Conservation (phyloP, 2,329 filamentous ascomycete species). For the Pseudogymnoascus sp. region DNA sequence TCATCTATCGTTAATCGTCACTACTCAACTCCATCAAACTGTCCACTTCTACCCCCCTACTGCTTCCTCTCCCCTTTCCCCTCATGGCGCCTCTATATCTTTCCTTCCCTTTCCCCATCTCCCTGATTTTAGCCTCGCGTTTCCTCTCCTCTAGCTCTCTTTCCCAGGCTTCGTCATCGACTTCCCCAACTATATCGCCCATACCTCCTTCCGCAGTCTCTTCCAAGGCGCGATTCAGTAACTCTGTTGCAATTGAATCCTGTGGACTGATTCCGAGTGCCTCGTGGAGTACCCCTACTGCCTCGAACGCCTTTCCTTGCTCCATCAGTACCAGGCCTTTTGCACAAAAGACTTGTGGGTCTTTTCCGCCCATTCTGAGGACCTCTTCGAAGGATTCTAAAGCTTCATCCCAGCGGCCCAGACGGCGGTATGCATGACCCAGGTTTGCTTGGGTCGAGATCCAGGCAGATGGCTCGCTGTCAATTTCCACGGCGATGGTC, state of each 20-base stretch:
- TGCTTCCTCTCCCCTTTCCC: conserved; percentile 18
- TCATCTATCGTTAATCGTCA: conserved; percentile 26
- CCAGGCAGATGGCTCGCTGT: conserved; percentile 74
- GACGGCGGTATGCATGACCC: conserved; percentile 73
- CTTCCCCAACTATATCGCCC: conserved; percentile 26
- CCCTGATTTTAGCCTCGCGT: conserved; percentile 32
- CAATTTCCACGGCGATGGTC: conserved; percentile 67
- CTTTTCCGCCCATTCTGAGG: conserved; percentile 70
- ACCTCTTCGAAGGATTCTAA: conserved; percentile 81
- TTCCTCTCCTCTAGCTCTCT: conserved; percentile 41
- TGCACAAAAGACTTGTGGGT: conserved; percentile 67
- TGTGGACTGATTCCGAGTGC: conserved; percentile 70
- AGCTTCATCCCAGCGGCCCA: conserved; percentile 60
- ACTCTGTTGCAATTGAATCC: conserved; percentile 71
- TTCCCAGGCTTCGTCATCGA: conserved; percentile 48
- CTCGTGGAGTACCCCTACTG: conserved; percentile 75
- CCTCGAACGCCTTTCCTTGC: conserved; percentile 63
- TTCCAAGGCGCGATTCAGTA: conserved; percentile 62
- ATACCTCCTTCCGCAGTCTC: conserved; percentile 44
- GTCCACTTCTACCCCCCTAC: conserved; percentile 32
- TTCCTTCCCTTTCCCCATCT: conserved; percentile 38
- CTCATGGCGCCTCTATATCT: conserved; percentile 31
- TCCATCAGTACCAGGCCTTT: conserved; percentile 82
- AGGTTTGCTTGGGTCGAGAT: conserved; percentile 79
- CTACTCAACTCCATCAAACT: conserved; percentile 50